Base-by-base conservation (phyloP, 441 rosid species). In the Sinapis alba region DNA sequence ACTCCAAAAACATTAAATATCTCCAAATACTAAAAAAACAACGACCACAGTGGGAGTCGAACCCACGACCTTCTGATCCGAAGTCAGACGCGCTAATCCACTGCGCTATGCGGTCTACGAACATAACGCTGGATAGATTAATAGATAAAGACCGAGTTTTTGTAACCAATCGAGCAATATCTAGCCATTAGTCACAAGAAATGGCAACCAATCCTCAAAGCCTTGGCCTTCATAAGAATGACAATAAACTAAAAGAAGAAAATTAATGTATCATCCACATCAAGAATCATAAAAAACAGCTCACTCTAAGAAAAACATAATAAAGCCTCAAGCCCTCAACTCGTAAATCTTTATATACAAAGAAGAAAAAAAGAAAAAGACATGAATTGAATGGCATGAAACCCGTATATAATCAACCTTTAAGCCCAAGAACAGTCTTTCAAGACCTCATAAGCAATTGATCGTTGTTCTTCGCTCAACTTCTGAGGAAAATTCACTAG, bases 51-150 rank as follows among this genome's bases (percentile, higher is more conserved):
- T 91, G 93, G 97, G 94, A 89, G 93, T 91, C 97, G 97, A 93
- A 93, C 95, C 93, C 93, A 86, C 91, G 98, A 96, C 98, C 98
- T 96, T 96, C 83, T 89, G 95, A 93, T 93, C 98, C 98, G 97
- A 92, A 96, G 98, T 93, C 98, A 90, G 85, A 96, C 97, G 97
- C 97, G 94, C 97, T 93, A 92, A 91, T 93, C 98, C 97, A 93
- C 97, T 92, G 97, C 97, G 96, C 97, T 91, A 93, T 90, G 97
- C 98, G 94, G 93, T 88, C 98, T 0, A 10, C 12, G 19, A 2
- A 3, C 0, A 2, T 3, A 13, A 0, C 0, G 0, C 0, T 34
- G 12, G 3, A 59, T 3, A 3, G 19, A 19, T 0, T 0, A n/a
- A 1, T 2, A 15, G 9, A 65, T 65, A n/a, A n/a, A 24, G 32